A percentile compares a stretch with the other conserved stretches of the same genome.
phyloP scores from a whole-genome alignment of 2,329 filamentous ascomycete genomes.

The Penicillium sp. region DNA sequence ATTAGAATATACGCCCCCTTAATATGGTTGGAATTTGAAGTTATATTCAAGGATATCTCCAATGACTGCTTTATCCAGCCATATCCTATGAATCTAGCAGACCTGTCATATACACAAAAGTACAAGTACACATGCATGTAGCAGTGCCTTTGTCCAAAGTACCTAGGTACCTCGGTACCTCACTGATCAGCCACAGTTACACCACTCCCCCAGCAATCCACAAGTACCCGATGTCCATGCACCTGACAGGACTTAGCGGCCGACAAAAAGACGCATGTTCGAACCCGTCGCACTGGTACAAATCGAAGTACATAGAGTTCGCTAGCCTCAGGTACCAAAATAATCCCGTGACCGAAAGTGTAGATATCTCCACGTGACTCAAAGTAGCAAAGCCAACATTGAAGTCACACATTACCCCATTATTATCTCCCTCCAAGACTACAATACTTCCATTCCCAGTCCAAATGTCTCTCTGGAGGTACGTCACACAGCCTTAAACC shows the following conservation, averaged over 20 bases:
- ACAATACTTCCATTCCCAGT: background rate
- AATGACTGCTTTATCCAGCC: background rate
- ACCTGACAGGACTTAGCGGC: constrained; percentile 14
- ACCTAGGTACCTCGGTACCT: constrained; percentile 3
- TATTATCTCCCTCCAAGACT: background rate
- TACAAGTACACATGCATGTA: constrained; percentile 1
- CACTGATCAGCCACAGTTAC: constrained; percentile 16
- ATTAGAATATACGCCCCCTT: background rate
- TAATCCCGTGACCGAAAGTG: constrained; percentile 1
- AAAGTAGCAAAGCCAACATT: background rate
- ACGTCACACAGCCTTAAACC: constrained; percentile 6
- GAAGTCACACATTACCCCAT: background rate
- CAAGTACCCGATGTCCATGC: constrained; percentile 15
- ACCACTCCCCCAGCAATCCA: constrained; percentile 9
- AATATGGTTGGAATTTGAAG: background rate
- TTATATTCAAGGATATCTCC: background rate
- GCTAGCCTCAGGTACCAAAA: constrained; percentile 4
- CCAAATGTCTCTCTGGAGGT: constrained; percentile 44
- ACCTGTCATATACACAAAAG: constrained; percentile 1
- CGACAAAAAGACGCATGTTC: background rate
- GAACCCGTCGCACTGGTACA: constrained; percentile 6
- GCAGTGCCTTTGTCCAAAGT: background rate
- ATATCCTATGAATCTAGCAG: background rate
- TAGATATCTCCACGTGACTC: constrained; percentile 7
- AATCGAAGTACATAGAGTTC: background rate